Percentiles rank a stretch among this genome's conserved stretches.
phyloP scores from a whole-genome alignment of 1,139 yeast species.

The Geotrichum phurueaensis region DNA sequence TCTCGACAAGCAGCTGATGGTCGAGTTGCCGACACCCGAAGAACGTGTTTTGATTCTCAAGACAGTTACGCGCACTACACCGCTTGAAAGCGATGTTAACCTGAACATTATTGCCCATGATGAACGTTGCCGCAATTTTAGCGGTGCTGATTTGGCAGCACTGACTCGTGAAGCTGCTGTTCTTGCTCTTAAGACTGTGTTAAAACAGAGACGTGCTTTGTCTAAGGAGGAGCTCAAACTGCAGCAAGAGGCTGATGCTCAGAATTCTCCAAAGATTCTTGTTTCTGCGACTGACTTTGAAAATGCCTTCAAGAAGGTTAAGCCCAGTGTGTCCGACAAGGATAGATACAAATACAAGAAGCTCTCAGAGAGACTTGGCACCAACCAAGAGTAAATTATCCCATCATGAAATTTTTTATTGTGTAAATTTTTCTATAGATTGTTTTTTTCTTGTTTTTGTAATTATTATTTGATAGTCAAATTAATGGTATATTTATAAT shows the following conservation, averaged over 20 bases:
- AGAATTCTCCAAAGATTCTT: slow-evolving; percentile 34
- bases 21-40: slow-evolving; percentile 72
- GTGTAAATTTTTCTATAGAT: not conserved
- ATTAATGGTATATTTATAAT: not conserved
- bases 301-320: slow-evolving; percentile 63
- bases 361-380: slow-evolving; percentile 21
- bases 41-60: slow-evolving; percentile 78
- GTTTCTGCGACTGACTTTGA: slow-evolving; percentile 66
- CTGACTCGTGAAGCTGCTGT: slow-evolving; percentile 91
- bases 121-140: slow-evolving; percentile 76
- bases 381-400: slow-evolving; percentile 29
- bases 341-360: slow-evolving; percentile 73
- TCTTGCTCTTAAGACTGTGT: slow-evolving; percentile 59
- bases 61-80: slow-evolving; percentile 73
- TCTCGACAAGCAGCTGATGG: slow-evolving; percentile 84
- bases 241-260: slow-evolving; percentile 32
- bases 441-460: not conserved
- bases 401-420: not conserved
- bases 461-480: not conserved
- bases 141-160: slow-evolving; percentile 94
- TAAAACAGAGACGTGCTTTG: slow-evolving; percentile 28
- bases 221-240: slow-evolving; percentile 2
- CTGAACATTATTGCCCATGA: slow-evolving; percentile 60
- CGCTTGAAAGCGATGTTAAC: slow-evolving; percentile 60
- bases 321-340: slow-evolving; percentile 85